These are phyloP conservation scores for Antrodiella citrinella DNA, from an alignment of 768 basidiomycete genomes.

Conservation along the genomic window DNA sequence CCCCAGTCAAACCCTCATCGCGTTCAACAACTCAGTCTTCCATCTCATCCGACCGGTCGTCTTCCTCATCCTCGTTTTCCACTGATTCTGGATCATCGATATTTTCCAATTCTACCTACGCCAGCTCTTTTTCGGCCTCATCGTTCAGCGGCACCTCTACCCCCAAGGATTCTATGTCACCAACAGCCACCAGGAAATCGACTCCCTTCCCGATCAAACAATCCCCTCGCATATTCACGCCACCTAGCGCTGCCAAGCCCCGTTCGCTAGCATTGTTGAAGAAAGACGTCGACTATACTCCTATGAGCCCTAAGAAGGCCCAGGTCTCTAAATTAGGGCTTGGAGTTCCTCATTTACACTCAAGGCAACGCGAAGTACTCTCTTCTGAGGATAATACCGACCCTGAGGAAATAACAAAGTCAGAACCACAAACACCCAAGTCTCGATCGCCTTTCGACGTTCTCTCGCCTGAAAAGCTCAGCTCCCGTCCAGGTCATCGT, in stretches of 20 bases:
- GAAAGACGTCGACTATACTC: conserved; percentile 66
- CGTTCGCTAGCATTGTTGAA: conserved; percentile 57
- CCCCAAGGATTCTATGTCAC: conserved; percentile 10
- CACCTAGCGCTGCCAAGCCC: conserved; percentile 22
- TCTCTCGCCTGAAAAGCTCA: conserved; percentile 1
- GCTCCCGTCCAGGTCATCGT: conserved; percentile 8
- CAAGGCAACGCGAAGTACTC: conserved; percentile 1
- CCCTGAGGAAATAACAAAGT: not conserved
- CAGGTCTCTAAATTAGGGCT: conserved; percentile 25
- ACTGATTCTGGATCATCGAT: conserved; percentile 16
- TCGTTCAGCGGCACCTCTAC: conserved; percentile 1
- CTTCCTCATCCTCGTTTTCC: conserved; percentile 11
- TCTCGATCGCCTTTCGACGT: not conserved
- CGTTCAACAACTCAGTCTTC: conserved; percentile 12
- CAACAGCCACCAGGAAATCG: conserved; percentile 21
- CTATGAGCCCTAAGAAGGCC: conserved; percentile 60
- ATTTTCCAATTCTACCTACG: conserved; percentile 11
- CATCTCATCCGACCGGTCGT: conserved; percentile 14
- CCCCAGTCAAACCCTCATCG: conserved; percentile 18
- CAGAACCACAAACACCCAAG: not conserved
- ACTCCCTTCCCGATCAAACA: conserved; percentile 2
- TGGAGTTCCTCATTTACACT: conserved; percentile 17
- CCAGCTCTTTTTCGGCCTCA: not conserved
- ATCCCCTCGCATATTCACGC: conserved; percentile 11
- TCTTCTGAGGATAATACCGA: not conserved